These are phyloP conservation scores for Schizophyllum amplum DNA, from an alignment of 1,284 basidiomycete species.

Conservation along the genomic window DNA sequence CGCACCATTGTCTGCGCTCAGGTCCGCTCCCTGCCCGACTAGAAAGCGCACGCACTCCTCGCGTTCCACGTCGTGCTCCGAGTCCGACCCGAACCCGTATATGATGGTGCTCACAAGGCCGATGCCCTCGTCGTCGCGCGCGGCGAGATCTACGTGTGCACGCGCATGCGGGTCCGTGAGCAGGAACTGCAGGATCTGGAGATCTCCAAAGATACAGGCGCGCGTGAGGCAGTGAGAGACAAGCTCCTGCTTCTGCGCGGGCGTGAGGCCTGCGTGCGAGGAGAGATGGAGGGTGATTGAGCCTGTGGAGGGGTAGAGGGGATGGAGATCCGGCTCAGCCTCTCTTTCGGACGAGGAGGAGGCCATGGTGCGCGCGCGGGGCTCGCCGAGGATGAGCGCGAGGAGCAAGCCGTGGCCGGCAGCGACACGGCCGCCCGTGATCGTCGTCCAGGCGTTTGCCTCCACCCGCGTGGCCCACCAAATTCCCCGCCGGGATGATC, in stretches of 20 bases:
- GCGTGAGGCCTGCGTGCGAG: conserved; percentile 55
- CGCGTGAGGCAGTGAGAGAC: conserved; percentile 65
- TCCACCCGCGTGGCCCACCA: no score
- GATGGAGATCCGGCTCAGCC: conserved; percentile 69
- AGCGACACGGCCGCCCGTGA: no score
- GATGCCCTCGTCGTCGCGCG: conserved; percentile 78
- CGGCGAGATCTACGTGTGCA: conserved; percentile 55
- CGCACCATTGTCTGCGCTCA: conserved; percentile 61
- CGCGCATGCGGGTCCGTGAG: conserved; percentile 65
- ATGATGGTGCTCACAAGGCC: conserved; percentile 75
- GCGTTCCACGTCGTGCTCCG: conserved; percentile 75
- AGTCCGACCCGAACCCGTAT: conserved; percentile 75
- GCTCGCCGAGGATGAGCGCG: not conserved
- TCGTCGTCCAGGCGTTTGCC: no score
- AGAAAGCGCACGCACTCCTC: conserved; percentile 84
- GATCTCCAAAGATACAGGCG: conserved; percentile 69
- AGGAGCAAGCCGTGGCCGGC: not conserved
- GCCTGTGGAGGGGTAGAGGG: conserved; percentile 62
- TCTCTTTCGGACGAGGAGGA: conserved; percentile 17
- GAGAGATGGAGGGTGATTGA: conserved; percentile 57
- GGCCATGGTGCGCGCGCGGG: conserved; percentile 9
- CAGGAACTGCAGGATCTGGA: conserved; percentile 62
- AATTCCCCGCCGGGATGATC: no score
- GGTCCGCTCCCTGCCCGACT: conserved; percentile 71
- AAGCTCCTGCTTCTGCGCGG: conserved; percentile 57